Percentiles rank a stretch among this genome's conserved stretches.
phyloP scores from a whole-genome alignment of 305 asterid genomes.

The Euphrasia arctica region DNA sequence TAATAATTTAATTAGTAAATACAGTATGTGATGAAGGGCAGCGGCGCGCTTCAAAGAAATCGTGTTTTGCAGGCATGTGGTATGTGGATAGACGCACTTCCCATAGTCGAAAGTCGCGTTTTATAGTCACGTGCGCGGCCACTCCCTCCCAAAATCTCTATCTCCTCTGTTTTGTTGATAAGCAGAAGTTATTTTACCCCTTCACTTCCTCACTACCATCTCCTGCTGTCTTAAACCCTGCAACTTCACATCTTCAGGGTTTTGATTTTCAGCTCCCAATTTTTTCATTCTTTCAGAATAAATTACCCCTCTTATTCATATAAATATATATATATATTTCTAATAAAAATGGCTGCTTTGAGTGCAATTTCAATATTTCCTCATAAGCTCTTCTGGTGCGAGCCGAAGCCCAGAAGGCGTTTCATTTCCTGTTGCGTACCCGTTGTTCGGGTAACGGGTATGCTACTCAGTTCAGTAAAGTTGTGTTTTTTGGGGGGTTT shows the following conservation, averaged over 20 bases:
- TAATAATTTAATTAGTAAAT: too few relatives aligned
- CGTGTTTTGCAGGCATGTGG: too few relatives aligned
- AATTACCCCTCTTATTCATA: too few relatives aligned
- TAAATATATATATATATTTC: not conserved
- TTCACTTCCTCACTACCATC: constrained; percentile 14
- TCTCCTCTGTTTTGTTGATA: constrained; percentile 33
- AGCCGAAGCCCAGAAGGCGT: constrained; percentile 37
- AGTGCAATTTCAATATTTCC: constrained; percentile 49
- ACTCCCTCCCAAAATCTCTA: constrained; percentile 21
- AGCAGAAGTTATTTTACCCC: constrained; percentile 39
- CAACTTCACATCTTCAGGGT: constrained; percentile 26
- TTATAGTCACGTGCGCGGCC: not conserved
- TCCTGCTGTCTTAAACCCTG: constrained; percentile 39
- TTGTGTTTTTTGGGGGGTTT: not conserved
- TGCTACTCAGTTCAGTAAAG: constrained; percentile 2
- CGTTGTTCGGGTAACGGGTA: constrained; percentile 35
- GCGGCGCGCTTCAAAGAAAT: too few relatives aligned
- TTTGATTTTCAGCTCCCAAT: constrained; percentile 23
- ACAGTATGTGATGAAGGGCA: too few relatives aligned
- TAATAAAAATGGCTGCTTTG: constrained; percentile 50
- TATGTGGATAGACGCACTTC: too few relatives aligned
- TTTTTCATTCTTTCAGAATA: constrained; percentile 8
- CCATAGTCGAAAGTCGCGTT: constrained; percentile 15
- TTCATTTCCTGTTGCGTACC: constrained; percentile 47
- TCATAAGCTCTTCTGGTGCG: constrained; percentile 44